Evolutionary conservation across 208 protist species (phyloP).

Genomic region (Balamuthia mandrillaris): DNA sequence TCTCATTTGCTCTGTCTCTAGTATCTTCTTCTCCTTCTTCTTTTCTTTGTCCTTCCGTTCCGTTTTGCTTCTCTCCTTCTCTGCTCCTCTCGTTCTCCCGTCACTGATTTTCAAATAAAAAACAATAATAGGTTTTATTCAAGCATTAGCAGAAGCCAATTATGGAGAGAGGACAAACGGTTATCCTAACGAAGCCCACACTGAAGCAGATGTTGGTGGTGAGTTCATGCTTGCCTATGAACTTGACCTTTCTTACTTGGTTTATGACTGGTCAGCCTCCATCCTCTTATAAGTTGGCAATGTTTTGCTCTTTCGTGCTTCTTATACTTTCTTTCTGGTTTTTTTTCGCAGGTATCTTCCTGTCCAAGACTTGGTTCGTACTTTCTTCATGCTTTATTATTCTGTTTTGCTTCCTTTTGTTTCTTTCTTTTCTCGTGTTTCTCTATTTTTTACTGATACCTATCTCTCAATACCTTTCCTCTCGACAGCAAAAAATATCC

Average conservation of each 20-base stretch:
- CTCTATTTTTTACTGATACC: background rate
- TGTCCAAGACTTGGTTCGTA: no score
- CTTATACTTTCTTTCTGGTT: background rate
- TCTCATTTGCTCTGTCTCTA: no score
- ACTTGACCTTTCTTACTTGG: constrained; percentile 26
- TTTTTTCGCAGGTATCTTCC: no score
- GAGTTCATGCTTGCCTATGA: constrained; percentile 35
- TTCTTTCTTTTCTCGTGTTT: no score
- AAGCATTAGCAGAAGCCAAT: background rate
- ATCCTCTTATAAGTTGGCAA: background rate
- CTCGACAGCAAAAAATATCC: background rate
- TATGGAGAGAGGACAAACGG: background rate
- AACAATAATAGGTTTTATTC: background rate
- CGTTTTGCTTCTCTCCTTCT: background rate
- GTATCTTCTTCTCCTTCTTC: background rate
- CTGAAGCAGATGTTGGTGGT: background rate
- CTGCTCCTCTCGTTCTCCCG: background rate
- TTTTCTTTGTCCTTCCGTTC: background rate
- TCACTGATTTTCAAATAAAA: background rate
- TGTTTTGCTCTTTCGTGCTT: background rate
- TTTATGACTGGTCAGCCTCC: background rate
- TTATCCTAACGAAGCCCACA: background rate
- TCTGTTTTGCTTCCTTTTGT: no score
- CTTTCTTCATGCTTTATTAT: no score
- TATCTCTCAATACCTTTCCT: background rate